Evolutionary conservation across 2,329 filamentous ascomycete genomes (phyloP).

Genomic region (Botrytis sinoallii): DNA sequence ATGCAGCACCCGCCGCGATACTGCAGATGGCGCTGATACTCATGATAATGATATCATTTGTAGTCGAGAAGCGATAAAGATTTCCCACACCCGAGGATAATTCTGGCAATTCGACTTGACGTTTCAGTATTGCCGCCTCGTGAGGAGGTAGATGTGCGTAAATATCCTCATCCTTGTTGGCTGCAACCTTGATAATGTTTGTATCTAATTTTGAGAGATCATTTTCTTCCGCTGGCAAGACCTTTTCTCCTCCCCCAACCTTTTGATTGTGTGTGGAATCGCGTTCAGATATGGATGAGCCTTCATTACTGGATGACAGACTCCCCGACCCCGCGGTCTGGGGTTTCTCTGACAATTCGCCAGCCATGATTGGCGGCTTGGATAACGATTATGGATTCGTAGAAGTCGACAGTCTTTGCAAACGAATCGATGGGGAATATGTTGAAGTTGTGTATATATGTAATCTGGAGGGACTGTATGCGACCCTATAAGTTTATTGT

Average conservation of each 20-base stretch:
- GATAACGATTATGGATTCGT: not conserved
- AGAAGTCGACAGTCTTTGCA: not conserved
- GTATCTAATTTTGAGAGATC: conserved; percentile 46
- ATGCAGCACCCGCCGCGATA: conserved; percentile 56
- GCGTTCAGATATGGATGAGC: conserved; percentile 26
- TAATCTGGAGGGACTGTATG: not conserved
- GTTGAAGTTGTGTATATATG: not conserved
- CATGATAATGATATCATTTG: conserved; percentile 50
- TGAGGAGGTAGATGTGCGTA: conserved; percentile 61
- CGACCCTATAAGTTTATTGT: not conserved
- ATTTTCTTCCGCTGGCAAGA: conserved; percentile 58
- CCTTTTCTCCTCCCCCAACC: conserved; percentile 49
- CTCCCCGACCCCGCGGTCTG: conserved; percentile 25
- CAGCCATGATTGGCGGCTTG: conserved; percentile 34
- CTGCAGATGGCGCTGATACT: conserved; percentile 50
- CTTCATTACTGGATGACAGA: conserved; percentile 27
- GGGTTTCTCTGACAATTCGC: conserved; percentile 32
- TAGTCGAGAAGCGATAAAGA: conserved; percentile 55
- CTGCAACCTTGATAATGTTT: conserved; percentile 36
- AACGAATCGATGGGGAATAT: not conserved
- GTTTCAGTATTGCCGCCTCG: conserved; percentile 65
- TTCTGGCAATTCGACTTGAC: conserved; percentile 63
- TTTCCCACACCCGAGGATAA: conserved; percentile 62
- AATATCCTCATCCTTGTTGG: conserved; percentile 46
- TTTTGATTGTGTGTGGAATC: conserved; percentile 26